Evolutionary conservation across 140 eudicot genomes (phyloP), one percentile per base, ranked within the genome.

Genomic region (Stevia rebaudiana): DNA sequence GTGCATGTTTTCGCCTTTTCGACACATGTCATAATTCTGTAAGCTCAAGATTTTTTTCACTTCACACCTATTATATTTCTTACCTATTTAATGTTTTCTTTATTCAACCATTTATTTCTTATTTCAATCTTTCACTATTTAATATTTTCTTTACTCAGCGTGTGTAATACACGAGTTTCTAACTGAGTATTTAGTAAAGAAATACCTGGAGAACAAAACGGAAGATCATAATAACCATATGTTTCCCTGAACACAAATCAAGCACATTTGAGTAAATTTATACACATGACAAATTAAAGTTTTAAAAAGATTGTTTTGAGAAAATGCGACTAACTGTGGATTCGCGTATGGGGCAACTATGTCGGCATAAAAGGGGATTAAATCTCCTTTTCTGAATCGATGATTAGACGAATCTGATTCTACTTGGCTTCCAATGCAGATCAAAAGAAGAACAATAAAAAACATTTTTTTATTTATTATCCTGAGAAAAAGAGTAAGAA

Each of bases 141-240:
- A n/a, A n/a, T n/a, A n/a, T n/a, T n/a, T n/a, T n/a, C n/a, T n/a
- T n/a, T n/a, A n/a, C n/a, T n/a, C n/a, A n/a, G n/a, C n/a, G n/a
- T n/a, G n/a, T n/a, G n/a, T n/a, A n/a, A n/a, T n/a, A n/a, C n/a
- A n/a, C n/a, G n/a, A n/a, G n/a, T n/a, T n/a, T n/a, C n/a, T n/a
- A n/a, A n/a, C n/a, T n/a, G n/a, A n/a, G n/a, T n/a, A n/a, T n/a
- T n/a, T n/a, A n/a, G n/a, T n/a, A n/a, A n/a, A n/a, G n/a, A n/a
- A n/a, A n/a, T 8, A 58, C 64, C 64, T 16, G 64, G 77, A 16
- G 70, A 42, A 46, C 88, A 84, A 63, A 69, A 84, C 6, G 94
- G 88, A 23, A 84, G 85, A 41, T 84, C 80, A 36, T 72, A 84
- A 70, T 78, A 84, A 25, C 83, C 83, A 72, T 84, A 81, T 35